Evolutionary conservation across 768 basidiomycete species (phyloP), one percentile per base, ranked within the genome.

Genomic region (Kwoniella mangroviensis): DNA sequence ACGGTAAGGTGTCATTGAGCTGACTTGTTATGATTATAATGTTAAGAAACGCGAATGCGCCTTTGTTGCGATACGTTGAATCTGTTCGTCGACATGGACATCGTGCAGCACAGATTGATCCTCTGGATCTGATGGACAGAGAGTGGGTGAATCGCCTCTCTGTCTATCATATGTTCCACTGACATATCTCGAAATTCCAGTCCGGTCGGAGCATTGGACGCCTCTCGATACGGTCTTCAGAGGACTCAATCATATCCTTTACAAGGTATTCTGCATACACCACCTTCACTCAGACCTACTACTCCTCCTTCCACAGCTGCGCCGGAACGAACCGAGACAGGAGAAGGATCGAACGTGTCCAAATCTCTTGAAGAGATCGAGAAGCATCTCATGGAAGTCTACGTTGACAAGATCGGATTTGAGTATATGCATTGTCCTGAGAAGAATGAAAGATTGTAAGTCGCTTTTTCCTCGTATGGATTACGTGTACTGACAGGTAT

Each of bases 11-110:
- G 9, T 15, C 1, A 11, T 6, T 2, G 9, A 67, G 92, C 91
- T 92, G 78, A 91, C 88, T 2, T 80, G 86, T 1, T 84, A 0
- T 91, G 92, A 74, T 85, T 93, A 15, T 79, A 85, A 12, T 17
- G 62, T 92, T 92, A 82, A 87, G 94, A 10, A 86, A 86, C 15
- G 79, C 81, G 3, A 94, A 95, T 74, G 92, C 93, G 0, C 85
- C 92, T 3, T 85, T 97, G 19, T 84, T 95, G 54, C 90, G 94
- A 42, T 95, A 94, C 79, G 92, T 94, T 12, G 94, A 96, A 80
- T 90, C 91, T 1, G 87, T 96, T 75, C 88, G 93, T n/a, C 59
- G 75, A 26, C 81, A 82, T 75, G 78, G 82, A 19, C 72, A 73
- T 42, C 52, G 73, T 19, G 71, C 72, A 19, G 71, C 73, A 10